phyloP scores from a whole-genome alignment of 2,329 filamentous ascomycete species.

The Graphilbum fragrans region DNA sequence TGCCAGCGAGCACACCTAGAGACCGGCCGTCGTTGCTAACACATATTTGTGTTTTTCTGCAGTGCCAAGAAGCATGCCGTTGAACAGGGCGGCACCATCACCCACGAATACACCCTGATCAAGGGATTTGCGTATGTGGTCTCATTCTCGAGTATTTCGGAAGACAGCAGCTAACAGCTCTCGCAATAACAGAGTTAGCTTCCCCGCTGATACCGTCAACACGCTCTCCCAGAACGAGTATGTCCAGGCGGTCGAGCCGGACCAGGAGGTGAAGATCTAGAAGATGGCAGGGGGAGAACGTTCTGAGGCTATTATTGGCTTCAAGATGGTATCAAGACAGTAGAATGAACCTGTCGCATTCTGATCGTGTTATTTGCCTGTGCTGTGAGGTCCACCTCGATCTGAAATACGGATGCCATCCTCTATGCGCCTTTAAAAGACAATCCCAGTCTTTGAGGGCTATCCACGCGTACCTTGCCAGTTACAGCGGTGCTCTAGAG shows the following conservation, averaged over 20 bases:
- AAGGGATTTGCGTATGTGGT: conserved; percentile 82
- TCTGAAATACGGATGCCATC: no score
- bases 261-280: conserved; percentile 60
- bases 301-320: no score
- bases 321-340: no score
- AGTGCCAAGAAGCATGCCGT: conserved; percentile 67
- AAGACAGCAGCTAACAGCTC: not conserved
- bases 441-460: no score
- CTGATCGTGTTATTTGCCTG: no score
- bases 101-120: conserved; percentile 73
- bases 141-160: not conserved
- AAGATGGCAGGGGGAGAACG: conserved; percentile 31
- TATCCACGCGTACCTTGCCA: no score
- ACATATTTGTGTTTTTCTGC: not conserved
- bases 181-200: conserved; percentile 48
- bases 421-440: no score
- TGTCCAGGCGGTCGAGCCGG: conserved; percentile 63
- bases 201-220: conserved; percentile 52
- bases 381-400: no score
- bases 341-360: no score
- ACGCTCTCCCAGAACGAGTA: conserved; percentile 58
- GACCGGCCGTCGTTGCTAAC: not conserved
- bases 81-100: conserved; percentile 73
- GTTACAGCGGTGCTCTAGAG: no score
- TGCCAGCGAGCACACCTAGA: not conserved